These are phyloP conservation scores for Aspergillus steynii DNA, from an alignment of 495 filamentous ascomycete species.

Conservation along the genomic window DNA sequence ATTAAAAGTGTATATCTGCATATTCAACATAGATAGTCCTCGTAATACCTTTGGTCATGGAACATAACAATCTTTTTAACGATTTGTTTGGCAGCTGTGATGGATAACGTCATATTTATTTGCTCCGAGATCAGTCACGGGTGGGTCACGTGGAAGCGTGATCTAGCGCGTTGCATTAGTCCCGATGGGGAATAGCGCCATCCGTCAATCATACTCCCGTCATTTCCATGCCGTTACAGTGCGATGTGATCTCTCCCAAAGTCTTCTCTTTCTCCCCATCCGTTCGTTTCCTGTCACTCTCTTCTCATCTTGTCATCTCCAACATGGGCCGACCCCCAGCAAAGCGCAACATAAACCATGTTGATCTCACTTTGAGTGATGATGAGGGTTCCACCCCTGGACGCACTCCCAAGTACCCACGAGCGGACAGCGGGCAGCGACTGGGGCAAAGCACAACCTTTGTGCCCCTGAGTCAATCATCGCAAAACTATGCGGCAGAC, in stretches of 20 bases:
- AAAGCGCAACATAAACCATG: conserved; percentile 15
- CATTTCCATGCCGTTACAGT: no score
- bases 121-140: not conserved
- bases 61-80: not conserved
- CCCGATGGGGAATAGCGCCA: not conserved
- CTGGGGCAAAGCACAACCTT: conserved; percentile 38
- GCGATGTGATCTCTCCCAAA: not conserved
- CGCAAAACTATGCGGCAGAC: conserved; percentile 25
- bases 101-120: conserved; percentile 2
- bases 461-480: conserved; percentile 34
- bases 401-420: conserved; percentile 12
- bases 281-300: not conserved
- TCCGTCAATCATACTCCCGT: no score
- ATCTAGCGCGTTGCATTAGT: conserved; percentile 13
- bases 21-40: not conserved
- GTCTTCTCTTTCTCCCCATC: not conserved
- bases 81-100: not conserved
- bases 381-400: not conserved
- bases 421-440: conserved; percentile 27
- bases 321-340: conserved; percentile 10
- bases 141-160: conserved; percentile 13
- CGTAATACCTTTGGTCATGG: no score
- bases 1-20: no score
- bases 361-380: conserved; percentile 12
- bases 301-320: not conserved